Conservation (phyloP, 352 stramenopile species). For the Phytophthora podocarpi region DNA sequence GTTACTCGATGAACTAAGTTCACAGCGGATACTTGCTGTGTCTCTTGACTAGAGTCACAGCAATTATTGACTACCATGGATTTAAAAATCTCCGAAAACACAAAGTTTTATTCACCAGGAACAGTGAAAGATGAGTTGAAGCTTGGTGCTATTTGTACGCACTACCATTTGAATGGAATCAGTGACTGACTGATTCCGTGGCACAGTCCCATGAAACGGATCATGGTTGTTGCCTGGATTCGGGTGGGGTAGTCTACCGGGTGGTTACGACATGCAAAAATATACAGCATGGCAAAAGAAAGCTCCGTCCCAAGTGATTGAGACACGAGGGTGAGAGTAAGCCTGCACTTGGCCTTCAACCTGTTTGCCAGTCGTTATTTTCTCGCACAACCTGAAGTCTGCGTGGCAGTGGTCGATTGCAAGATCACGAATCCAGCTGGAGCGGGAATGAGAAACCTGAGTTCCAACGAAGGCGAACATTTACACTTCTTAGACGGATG, state of each 20-base stretch:
- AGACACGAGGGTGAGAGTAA: not conserved
- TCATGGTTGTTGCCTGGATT: too few species aligned
- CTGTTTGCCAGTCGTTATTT: slow-evolving; percentile 32
- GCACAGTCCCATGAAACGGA: slow-evolving; percentile 26
- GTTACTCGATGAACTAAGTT: too few species aligned
- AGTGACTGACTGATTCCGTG: slow-evolving; percentile 11
- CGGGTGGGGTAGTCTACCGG: not conserved
- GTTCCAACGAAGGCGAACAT: slow-evolving; percentile 39
- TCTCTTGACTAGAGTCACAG: too few species aligned
- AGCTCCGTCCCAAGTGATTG: slow-evolving; percentile 10
- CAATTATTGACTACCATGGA: too few species aligned
- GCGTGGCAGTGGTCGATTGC: not conserved
- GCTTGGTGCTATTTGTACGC: too few species aligned
- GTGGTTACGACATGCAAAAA: slow-evolving; percentile 40
- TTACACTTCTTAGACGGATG: slow-evolving; percentile 65
- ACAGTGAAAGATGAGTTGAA: too few species aligned
- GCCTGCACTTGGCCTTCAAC: not conserved
- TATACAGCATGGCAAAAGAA: slow-evolving; percentile 17
- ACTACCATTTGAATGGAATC: too few species aligned
- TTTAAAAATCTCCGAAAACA: too few species aligned
- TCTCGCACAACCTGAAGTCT: slow-evolving; percentile 15
- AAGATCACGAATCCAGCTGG: not conserved
- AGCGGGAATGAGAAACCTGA: slow-evolving; percentile 53
- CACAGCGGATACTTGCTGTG: too few species aligned
- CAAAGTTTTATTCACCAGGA: too few species aligned